Conservation (phyloP, 768 basidiomycete species). For the Amanita inopinata region DNA sequence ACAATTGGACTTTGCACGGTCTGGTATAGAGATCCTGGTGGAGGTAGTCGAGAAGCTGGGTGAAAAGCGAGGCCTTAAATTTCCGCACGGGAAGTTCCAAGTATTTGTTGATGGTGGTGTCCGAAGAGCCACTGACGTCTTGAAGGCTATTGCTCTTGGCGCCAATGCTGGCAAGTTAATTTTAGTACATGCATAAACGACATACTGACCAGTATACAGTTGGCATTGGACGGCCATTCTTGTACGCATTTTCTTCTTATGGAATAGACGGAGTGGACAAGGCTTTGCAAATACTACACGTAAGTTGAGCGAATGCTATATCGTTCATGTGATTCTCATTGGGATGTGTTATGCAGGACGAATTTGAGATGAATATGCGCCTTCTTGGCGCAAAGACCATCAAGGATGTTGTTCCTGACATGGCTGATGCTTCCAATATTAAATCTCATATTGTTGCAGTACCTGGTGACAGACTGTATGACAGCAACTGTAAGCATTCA, state of each 20-base stretch:
- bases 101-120: conserved; percentile 94
- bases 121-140: conserved; percentile 77
- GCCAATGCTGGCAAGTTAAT: conserved; percentile 63
- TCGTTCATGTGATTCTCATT: neutral
- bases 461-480: conserved; percentile 67
- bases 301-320: conserved; percentile 20
- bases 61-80: conserved; percentile 52
- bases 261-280: conserved; percentile 81
- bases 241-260: conserved; percentile 86
- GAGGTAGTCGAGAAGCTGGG: conserved; percentile 73
- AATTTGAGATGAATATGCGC: conserved; percentile 98
- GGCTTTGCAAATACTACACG: conserved; percentile 70
- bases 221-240: conserved; percentile 77
- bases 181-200: conserved; percentile 12
- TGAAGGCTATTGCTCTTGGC: conserved; percentile 83
- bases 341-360: conserved; percentile 53
- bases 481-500: conserved; percentile 68
- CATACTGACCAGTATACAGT: conserved; percentile 28
- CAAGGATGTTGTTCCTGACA: conserved; percentile 70
- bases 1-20: conserved; percentile 72
- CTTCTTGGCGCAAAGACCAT: conserved; percentile 78
- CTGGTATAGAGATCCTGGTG: conserved; percentile 83
- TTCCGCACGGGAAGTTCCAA: conserved; percentile 75
- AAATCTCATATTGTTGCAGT: conserved; percentile 55
- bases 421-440: conserved; percentile 81